Base-by-base conservation (phyloP, 768 basidiomycete species). In the Lactifluus hygrophoroides region DNA sequence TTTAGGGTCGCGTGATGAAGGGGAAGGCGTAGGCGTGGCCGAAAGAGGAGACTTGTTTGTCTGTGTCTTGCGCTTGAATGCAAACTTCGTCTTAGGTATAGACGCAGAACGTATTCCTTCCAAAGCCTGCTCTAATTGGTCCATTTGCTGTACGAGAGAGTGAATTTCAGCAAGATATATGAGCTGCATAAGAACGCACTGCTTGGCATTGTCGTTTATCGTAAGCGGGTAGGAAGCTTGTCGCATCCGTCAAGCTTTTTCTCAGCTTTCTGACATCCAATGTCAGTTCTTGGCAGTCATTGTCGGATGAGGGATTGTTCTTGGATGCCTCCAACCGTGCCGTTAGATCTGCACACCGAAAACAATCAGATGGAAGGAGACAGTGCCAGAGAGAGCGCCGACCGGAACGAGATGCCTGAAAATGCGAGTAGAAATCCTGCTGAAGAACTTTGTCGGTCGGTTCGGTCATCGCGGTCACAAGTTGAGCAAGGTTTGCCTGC, bases 131-230 rank as follows among this genome's bases (percentile, higher is more conserved):
- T 89, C 88, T 10, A 90, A 68, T 5, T 69, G 69, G 66, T 81
- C 83, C 56, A 91, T 69, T 80, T 85, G 84, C 90, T 93, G 65
- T 27, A 21, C 14, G 5, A 25, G 11, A 52, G 16, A 21, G 25
- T 49, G 32, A 51, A 25, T 34, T 17, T 30, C 3, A n/a, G 30
- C 14, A 2, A 5, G 52, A 38, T n/a, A 19, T 30, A 42, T 21
- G 13, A 53, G 17, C 16, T 42, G 8, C 32, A 54, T 32, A 23
- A 44, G 52, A 25, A 74, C 82, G 54, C 64, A 89, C 88, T 65
- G 74, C 71, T 68, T 86, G 85, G 66, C 78, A 86, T 66, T 83
- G 84, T 54, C 84, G 77, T 66, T 86, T 88, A 69, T 90, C 87
- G 66, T 88, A 89, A 38, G 77, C 74, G 4, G 88, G 85, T 45